Percentiles rank a stretch among this genome's conserved stretches.
These are phyloP conservation scores for Fragaria nilgerrensis DNA, from an alignment of 306 rosid species.

Conservation along the genomic window DNA sequence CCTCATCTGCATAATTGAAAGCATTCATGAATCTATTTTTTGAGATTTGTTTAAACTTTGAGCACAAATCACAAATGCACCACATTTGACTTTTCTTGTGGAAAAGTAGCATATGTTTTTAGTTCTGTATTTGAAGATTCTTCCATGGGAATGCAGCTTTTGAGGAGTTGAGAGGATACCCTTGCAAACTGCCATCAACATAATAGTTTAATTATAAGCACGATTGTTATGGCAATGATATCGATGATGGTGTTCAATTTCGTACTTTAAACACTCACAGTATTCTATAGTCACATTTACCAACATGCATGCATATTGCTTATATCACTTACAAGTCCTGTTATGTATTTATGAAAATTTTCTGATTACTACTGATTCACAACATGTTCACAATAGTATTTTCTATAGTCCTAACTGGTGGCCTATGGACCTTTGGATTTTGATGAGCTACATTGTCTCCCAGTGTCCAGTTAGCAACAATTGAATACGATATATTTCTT, in stretches of 20 bases:
- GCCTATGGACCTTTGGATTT: too few species aligned
- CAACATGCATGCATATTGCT: neutral
- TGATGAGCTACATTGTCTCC: too few species aligned
- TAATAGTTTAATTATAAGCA: neutral
- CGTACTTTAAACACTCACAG: neutral
- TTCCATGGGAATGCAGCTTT: neutral
- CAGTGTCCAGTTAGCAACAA: neutral
- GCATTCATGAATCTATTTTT: neutral
- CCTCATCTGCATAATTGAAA: neutral
- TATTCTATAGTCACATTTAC: neutral
- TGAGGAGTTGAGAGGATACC: too few species aligned
- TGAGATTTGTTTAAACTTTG: neutral
- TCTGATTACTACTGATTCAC: neutral
- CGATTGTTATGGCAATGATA: neutral
- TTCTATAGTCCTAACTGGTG: neutral
- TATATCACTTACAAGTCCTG: neutral
- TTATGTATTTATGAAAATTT: neutral
- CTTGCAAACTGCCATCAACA: too few species aligned
- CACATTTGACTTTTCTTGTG: neutral
- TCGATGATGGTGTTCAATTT: neutral
- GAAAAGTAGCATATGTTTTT: neutral
- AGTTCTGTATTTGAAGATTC: neutral
- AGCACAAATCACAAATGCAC: neutral
- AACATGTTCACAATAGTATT: neutral
- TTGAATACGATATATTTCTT: neutral